Base-by-base conservation (phyloP, 1,139 yeast genomes). In the Zygoascus meyerae region DNA sequence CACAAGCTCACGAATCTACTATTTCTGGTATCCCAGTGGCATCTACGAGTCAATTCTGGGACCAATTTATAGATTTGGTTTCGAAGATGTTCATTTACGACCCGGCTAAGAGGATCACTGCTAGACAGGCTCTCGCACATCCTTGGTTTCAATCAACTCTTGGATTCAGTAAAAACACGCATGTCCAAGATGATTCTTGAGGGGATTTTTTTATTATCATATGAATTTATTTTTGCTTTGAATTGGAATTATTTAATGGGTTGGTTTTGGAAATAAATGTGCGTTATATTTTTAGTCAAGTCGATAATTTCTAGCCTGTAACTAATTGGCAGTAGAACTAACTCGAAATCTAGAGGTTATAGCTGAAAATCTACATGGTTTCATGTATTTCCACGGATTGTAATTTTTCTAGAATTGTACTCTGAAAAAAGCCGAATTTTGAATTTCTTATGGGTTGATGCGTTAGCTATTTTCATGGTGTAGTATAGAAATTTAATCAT, bases 51-150 rank as follows among this genome's bases (percentile, higher is more conserved):
- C 34, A 46, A 29, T 75, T 77, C 58, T 75, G 78, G 66, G 65
- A 52, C 16, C 53, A 54, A 44, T 69, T 71, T 51, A 38, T 65
- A 44, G 94, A 89, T 64, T 73, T 92, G 52, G 75, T 92, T 34
- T 65, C 72, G 44, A 72, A 72, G 54, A 86, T 92, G 78, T 75
- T 92, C 54, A 78, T 83, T 15, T 90, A 86, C 43, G 86, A 90
- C 59, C 96, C 97, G 11, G 68, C 67, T 47, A 66, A 76, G 52
- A 77, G 98, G 65, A 82, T 89, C 49, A 76, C 81, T 42, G 90
- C 95, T 0, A 77, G 79, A 51, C 80, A 80, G 37, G 86, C 95
- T 16, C 71, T 89, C 47, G 70, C 70, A 38, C 97, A 92, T 66
- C 94, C 94, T 11, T 74, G 70, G 70, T 54, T 69, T 50, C 40